Base-by-base conservation (phyloP, 2,329 filamentous ascomycete species). In the Colletotrichum lupini region DNA sequence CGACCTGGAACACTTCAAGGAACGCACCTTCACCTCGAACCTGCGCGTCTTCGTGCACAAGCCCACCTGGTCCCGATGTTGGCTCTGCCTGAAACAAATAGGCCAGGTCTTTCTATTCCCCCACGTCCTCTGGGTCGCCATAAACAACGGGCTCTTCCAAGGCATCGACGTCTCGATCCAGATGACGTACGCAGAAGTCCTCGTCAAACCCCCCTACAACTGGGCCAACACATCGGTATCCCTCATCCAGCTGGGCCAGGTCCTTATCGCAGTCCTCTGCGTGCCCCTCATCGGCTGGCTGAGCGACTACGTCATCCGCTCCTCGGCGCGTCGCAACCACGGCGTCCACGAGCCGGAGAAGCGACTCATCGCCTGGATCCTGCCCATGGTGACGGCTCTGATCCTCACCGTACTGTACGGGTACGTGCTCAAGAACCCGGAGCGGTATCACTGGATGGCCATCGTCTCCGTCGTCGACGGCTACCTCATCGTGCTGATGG, bases 341-440 rank as follows among this genome's bases (percentile, higher is more conserved):
- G 84, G 84, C 5, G 77, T 85, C 5, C 81, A 80, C 64, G 84
- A 86, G 69, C 80, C 84, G 0, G 84, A 86, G 65, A 81, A 85
- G 42, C 79, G 83, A 2, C 77, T 86, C 19, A 35, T 72, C 22
- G 69, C 60, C 11, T 72, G 69, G 68, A 66, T 74, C 35, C 49
- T 73, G 7, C 69, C 72, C 8, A 68, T 72, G 62, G 53, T 58
- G n/a, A 65, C 59, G 14, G 72, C 72, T 12, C 24, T 73, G 9
- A 28, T 72, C n/a, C n/a, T 68, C 4, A 72, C 69, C 1, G 52
- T 73, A 9, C 16, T 74, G 24, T 74, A 74, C 49, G 72, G 72
- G 12, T 72, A 72, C 22, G 68, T 72, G 4, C 60, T 72, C 8
- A 46, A 56, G 24, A 42, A 66, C n/a, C 72, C 72, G 1, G 63